phyloP scores from a whole-genome alignment of 2,329 filamentous ascomycete species.

The Fusarium albidum region DNA sequence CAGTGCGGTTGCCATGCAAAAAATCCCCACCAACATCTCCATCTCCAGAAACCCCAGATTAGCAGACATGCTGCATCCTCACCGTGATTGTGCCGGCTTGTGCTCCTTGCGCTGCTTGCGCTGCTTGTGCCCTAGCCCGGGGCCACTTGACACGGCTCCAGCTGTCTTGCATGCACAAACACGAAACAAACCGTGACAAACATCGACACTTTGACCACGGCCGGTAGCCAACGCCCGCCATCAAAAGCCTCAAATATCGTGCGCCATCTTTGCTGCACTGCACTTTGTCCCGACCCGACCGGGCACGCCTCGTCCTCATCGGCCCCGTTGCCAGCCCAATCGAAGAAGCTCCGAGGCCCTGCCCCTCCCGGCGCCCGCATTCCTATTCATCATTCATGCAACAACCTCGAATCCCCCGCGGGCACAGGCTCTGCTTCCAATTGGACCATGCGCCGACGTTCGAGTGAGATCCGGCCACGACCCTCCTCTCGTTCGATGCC shows the following conservation, averaged over 20 bases:
- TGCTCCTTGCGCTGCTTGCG: no score
- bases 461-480: conserved; percentile 22
- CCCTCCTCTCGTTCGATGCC: conserved; percentile 2
- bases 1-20: no score
- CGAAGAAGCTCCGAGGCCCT: background rate
- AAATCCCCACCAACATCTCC: no score
- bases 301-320: conserved; percentile 1
- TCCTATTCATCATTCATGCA: conserved; percentile 28
- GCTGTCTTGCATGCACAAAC: conserved; percentile 13
- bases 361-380: conserved; percentile 17
- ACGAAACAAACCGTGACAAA: conserved; percentile 3
- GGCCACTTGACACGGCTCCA: conserved; percentile 17
- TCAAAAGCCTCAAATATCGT: conserved; percentile 2
- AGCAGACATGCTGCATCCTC: no score
- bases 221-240: conserved; percentile 8
- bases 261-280: background rate
- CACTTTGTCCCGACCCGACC: conserved; percentile 2
- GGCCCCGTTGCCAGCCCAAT: conserved; percentile 22
- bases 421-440: conserved; percentile 30
- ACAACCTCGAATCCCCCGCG: conserved; percentile 30
- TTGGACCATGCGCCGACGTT: conserved; percentile 24
- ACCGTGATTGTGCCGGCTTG: no score
- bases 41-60: no score
- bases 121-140: background rate
- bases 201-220: conserved; percentile 5